Evolutionary conservation across 2,329 filamentous ascomycete species (phyloP), one percentile per base, ranked within the genome.

Genomic region (Paecilomyces fulvus): DNA sequence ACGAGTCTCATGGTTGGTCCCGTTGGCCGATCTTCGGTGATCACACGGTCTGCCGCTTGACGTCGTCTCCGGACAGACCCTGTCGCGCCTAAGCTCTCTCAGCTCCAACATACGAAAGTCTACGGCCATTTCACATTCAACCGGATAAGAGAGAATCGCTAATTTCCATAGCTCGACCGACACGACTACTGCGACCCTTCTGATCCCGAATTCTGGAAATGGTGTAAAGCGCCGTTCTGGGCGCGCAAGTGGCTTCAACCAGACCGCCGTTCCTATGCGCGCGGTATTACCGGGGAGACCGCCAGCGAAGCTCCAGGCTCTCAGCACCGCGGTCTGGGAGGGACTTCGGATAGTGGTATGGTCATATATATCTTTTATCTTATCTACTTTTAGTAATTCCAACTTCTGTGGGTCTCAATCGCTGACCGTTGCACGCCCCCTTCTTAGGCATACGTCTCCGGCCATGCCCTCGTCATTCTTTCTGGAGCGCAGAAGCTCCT

Each of bases 381-480:
- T 33, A 21, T 49, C 37, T 55, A 3, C 46, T 8, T 12, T 8
- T 20, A 17, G 11, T 17, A 28, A 30, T 31, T 30, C 1, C 28
- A 53, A 20, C n/a, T 20, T 30, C 10, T 10, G 7, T n/a, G 10
- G 12, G 6, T 51, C 17, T 9, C 43, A 21, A 20, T 33, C 59
- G 37, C 55, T 64, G 30, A 65, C 21, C 37, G 12, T 43, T 51
- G 23, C 3, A 10, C 37, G 37, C 17, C 37, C 7, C 37, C 33
- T 55, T 49, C 49, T 30, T 66, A 95, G 90, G 84, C 85, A 53
- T 99, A 97, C 75, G 88, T 96, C 62, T 94, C 89, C 58, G 92
- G 92, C 66, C 89, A 87, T 73, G 90, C 90, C 59, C 83, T 97
- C 61, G 84, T 94, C 54, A 86, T 99, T 65, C 84, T 97, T 63